phyloP scores from a whole-genome alignment of 2,329 filamentous ascomycete species.

The Calonectria pseudoreteaudii region DNA sequence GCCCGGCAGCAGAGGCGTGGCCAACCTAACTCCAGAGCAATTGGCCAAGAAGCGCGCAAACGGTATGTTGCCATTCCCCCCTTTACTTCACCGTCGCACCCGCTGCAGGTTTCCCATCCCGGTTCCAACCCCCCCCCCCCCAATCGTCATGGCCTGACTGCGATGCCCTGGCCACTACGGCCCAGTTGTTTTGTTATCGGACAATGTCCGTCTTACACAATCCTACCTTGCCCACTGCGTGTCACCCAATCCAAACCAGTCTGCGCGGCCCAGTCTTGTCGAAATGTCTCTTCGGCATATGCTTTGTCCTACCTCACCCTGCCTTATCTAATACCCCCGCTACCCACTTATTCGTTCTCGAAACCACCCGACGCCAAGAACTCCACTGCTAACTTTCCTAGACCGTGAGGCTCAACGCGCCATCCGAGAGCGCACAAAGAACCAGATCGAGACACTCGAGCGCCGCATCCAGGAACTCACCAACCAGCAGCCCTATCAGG shows the following conservation, averaged over 20 bases:
- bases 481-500: conserved; percentile 83
- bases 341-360: conserved; percentile 13
- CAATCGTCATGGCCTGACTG: neutral
- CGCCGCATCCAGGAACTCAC: conserved; percentile 80
- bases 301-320: neutral
- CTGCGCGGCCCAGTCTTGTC: neutral
- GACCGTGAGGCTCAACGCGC: conserved; percentile 89
- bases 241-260: neutral
- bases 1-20: conserved; percentile 62
- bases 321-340: neutral
- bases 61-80: conserved; percentile 53
- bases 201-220: neutral
- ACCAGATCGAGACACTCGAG: conserved; percentile 82
- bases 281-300: conserved; percentile 1
- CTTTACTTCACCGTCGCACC: neutral
- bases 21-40: conserved; percentile 79
- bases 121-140: neutral
- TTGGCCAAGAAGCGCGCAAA: conserved; percentile 75
- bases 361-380: neutral
- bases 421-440: conserved; percentile 84
- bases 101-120: neutral
- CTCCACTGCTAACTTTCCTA: conserved; percentile 48
- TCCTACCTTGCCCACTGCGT: neutral
- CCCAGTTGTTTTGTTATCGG: neutral
- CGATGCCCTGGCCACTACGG: neutral